These are phyloP conservation scores for Fomitopsis schrenkii DNA, from an alignment of 1,284 basidiomycete genomes.

Conservation along the genomic window DNA sequence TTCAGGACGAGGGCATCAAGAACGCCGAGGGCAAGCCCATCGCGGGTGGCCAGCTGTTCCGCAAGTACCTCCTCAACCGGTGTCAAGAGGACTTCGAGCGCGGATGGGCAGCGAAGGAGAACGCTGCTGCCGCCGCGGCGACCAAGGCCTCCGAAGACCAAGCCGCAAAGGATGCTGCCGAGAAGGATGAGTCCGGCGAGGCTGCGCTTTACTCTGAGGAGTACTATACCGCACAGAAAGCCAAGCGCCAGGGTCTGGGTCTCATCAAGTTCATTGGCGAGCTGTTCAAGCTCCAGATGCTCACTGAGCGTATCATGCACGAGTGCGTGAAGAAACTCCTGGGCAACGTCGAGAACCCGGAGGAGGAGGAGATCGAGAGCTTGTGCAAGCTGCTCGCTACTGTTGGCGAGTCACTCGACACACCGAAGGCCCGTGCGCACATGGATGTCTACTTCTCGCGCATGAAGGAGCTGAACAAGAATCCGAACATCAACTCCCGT, in stretches of 20 bases:
- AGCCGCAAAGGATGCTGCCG: slow-evolving; percentile 59
- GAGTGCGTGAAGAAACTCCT: slow-evolving; percentile 94
- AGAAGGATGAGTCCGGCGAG: slow-evolving; percentile 48
- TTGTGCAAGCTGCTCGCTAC: slow-evolving; percentile 91
- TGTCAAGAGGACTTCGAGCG: slow-evolving; percentile 87
- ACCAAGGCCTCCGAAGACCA: slow-evolving; percentile 43
- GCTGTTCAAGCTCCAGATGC: slow-evolving; percentile 88
- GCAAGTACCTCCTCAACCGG: slow-evolving; percentile 65
- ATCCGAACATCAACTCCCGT: slow-evolving; percentile 73
- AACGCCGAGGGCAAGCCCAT: slow-evolving; percentile 80
- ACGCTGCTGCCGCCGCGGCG: slow-evolving; percentile 20
- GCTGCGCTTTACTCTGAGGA: slow-evolving; percentile 87
- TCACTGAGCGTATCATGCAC: slow-evolving; percentile 63
- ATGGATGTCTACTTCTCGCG: slow-evolving; percentile 93
- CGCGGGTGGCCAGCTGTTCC: slow-evolving; percentile 86
- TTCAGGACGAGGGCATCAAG: slow-evolving; percentile 84
- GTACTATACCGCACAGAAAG: slow-evolving; percentile 95
- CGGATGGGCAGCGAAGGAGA: slow-evolving; percentile 69
- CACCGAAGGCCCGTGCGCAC: slow-evolving; percentile 72
- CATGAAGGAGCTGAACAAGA: slow-evolving; percentile 80
- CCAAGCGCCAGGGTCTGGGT: slow-evolving; percentile 95
- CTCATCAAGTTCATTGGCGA: slow-evolving; percentile 98
- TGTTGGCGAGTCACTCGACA: slow-evolving; percentile 82
- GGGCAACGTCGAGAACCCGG: slow-evolving; percentile 88
- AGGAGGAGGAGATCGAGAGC: slow-evolving; percentile 97